A percentile compares a stretch with the other conserved stretches of the same genome.
Evolutionary conservation across 768 basidiomycete species (phyloP).

Genomic region (Fomitopsis serialis): DNA sequence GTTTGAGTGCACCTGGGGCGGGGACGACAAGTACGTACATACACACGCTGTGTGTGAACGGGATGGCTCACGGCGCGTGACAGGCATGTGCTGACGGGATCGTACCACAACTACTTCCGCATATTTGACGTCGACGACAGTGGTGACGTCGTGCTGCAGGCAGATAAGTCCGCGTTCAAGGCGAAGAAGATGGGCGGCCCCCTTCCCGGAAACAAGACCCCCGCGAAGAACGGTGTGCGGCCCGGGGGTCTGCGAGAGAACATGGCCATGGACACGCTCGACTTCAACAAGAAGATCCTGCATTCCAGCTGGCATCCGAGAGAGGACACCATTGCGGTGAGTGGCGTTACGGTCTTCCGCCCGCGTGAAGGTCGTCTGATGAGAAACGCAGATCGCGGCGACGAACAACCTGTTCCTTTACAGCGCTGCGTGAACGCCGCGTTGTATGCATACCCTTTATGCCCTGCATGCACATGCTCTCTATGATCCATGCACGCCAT

Average conservation of each 20-base stretch:
- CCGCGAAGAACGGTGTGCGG: conserved; percentile 72
- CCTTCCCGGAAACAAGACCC: conserved; percentile 48
- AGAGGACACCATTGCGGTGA: conserved; percentile 96
- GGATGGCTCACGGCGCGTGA: neutral
- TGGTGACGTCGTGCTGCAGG: conserved; percentile 91
- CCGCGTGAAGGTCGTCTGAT: neutral
- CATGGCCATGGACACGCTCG: conserved; percentile 88
- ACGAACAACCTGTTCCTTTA: conserved; percentile 95
- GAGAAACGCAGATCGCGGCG: conserved; percentile 71
- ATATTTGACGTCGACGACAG: conserved; percentile 89
- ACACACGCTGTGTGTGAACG: neutral
- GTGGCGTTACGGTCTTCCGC: conserved; percentile 29
- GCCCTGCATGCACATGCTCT: neutral
- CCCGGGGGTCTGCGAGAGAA: conserved; percentile 73
- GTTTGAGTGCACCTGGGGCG: conserved; percentile 98
- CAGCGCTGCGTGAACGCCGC: conserved; percentile 45
- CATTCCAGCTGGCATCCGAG: conserved; percentile 97
- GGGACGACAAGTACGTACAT: conserved; percentile 83
- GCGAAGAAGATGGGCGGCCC: conserved; percentile 97
- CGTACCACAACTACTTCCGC: conserved; percentile 99
- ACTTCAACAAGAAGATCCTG: conserved; percentile 97
- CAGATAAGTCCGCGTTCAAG: conserved; percentile 99
- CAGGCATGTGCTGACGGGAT: conserved; percentile 97
- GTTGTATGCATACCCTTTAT: neutral
- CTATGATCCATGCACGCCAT: neutral